Evolutionary conservation across 768 basidiomycete species (phyloP), one percentile per base, ranked within the genome.

Genomic region (Mycena haematopus): DNA sequence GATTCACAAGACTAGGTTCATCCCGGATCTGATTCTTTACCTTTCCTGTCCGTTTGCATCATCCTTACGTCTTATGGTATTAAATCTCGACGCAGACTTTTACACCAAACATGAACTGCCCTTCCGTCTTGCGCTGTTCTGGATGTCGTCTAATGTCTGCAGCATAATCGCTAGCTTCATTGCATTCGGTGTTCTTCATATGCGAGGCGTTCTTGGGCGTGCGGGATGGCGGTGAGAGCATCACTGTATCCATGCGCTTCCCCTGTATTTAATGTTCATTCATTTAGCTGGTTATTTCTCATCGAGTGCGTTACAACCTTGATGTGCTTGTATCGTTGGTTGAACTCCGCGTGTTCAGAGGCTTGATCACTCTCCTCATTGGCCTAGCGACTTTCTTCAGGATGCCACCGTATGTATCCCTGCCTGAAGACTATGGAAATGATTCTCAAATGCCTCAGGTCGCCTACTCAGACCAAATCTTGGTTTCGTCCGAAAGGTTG

Each of bases 81-180:
- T 38, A 21, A 56, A 27, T 60, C 9, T 15, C 42, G 1, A 17
- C 17, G 81, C 59, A 83, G 82, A 86, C 64, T 89, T 83, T 56
- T 88, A 88, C 69, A 86, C 83, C 13, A 86, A 86, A 70, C 77
- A 73, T 24, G 85, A 86, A 68, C 77, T 89, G 1, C 86, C 86
- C 0, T 70, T 85, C 65, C 83, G 86, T 24, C 75, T 87, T 6
- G 80, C 84, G 1, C 69, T 82, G 11, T 86, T 86, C 73, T 86
- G 85, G 84, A 80, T 79, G 65, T 81, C 82, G 24, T 74, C 75
- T 11, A 77, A 82, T 57, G 51, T 80, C 9, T 82, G 80, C 65
- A 74, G 70, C 40, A 82, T 88, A 36, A 52, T 84, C 6, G 80
- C 73, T 5, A 81, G 79, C 56, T 87, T 90, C 70, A 71, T 88